Conservation (phyloP, 495 filamentous ascomycete species). For the Aspergillus avenaceus region DNA sequence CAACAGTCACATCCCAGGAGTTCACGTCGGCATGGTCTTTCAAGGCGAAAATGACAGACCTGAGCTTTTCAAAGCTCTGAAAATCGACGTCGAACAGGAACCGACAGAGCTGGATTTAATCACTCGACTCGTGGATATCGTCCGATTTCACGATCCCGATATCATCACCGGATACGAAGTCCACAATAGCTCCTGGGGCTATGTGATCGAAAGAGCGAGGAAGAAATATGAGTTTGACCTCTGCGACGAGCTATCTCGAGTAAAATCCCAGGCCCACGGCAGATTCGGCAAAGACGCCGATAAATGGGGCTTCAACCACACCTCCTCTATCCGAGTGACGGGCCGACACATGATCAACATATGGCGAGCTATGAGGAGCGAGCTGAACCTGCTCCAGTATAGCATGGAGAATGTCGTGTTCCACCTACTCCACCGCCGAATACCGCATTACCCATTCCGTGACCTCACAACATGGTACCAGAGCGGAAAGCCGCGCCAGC, state of each 20-base stretch:
- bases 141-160: slow-evolving; percentile 80
- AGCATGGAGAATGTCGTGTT: slow-evolving; percentile 96
- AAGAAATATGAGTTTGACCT: slow-evolving; percentile 86
- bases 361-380: slow-evolving; percentile 92
- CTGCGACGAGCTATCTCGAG: slow-evolving; percentile 83
- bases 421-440: slow-evolving; percentile 84
- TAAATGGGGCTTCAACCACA: slow-evolving; percentile 88
- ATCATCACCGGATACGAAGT: slow-evolving; percentile 96
- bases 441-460: slow-evolving; percentile 79
- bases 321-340: slow-evolving; percentile 80
- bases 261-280: slow-evolving; percentile 75
- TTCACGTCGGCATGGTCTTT: slow-evolving; percentile 54
- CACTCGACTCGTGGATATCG: slow-evolving; percentile 77
- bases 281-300: slow-evolving; percentile 82
- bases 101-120: slow-evolving; percentile 78
- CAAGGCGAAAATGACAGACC: slow-evolving; percentile 42
- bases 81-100: slow-evolving; percentile 67
- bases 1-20: slow-evolving; percentile 48
- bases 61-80: slow-evolving; percentile 41
- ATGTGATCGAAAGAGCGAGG: slow-evolving; percentile 84
- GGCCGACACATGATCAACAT: slow-evolving; percentile 96
- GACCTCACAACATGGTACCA: slow-evolving; percentile 80
- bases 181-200: slow-evolving; percentile 90
- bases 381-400: slow-evolving; percentile 87
- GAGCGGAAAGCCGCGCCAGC: slow-evolving; percentile 59